Base-by-base conservation (phyloP, 2,329 filamentous ascomycete species). In the Pseudocercospora fuligena region DNA sequence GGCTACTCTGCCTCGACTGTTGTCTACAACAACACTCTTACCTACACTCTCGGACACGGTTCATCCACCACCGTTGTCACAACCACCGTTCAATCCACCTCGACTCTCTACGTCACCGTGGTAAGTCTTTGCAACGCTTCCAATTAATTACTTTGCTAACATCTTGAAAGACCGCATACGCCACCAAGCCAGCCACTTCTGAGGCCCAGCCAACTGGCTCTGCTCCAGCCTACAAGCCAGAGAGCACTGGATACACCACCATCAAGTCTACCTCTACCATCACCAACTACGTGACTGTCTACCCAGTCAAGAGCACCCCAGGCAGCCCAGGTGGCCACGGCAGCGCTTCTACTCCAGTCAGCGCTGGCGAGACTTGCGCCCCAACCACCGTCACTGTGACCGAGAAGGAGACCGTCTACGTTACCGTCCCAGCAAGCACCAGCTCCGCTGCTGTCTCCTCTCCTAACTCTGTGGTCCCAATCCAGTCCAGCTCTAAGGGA, bases 11-110 rank as follows among this genome's bases (percentile, higher is more conserved):
- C 68, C 60, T 71, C 73, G 36, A 75, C 74, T 56, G 54, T 71
- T 53, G 72, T 74, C 69, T 72, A 62, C 66, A 71, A 75, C 69
- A 71, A 71, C 59, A 78, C 76, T 51, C 62, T 77, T 54, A 77
- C 76, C 68, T 78, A 78, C 74, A 78, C 76, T 69, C 73, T 74
- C 23, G 76, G 75, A 63, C 61, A 69, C 60, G 77, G 76, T 57
- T 69, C 75, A n/a, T 76, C 76, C 46, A 72, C 73, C 63, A 76
- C 72, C 43, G 72, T 76, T 53, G 69, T 76, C 58, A 78, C 77
- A 60, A 78, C 76, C 63, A 78, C 77, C 21, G 53, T 78, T 60
- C 69, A 77, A 65, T 72, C 70, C 36, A 79, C 78, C 66, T 75
- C 73, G 16, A 79, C 77, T 49, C 25, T 66, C 51, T 76, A 76